Evolutionary conservation across 129 eudicot species (phyloP), one percentile per base, ranked within the genome.

Genomic region (Tanacetum coccineum): DNA sequence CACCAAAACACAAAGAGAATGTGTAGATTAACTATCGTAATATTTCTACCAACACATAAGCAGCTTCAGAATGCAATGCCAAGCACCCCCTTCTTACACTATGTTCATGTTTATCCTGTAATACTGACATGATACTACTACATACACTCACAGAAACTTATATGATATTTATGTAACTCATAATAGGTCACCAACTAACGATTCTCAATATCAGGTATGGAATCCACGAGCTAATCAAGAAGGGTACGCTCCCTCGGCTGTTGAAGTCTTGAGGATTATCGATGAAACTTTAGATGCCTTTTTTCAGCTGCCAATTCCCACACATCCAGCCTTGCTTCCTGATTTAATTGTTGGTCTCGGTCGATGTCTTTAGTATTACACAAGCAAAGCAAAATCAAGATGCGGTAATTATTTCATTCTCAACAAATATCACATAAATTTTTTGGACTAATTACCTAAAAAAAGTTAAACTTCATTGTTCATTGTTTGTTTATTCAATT

Each of bases 251-350:
- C 90, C 99, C 14, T 94, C 99, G 3, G 93, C 95, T 54, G 81
- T 94, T 66, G 97, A 94, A 67, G 93, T 89, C 59, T 48, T 94
- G n/a, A 81, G 95, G 20, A 72, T 84, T 62, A 76, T 89, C 50
- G 96, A 94, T 68, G 99, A 94, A 64, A 86, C 95, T 13, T 74
- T 94, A 74, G 97, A 94, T 71, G 96, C 96, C 14, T 94, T 78
- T 78, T 94, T 94, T 74, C 89, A 71, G 83, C 84, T 94, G 56
- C 99, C 99, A 44, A 89, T 94, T 82, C 96, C 93, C 22, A 82
- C 80, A 78, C 99, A 94, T 76, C 97, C 96, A 66, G 87, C 93
- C 21, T 40, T 94, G 51, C 88, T 94, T 32, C 99, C 99, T 22
- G 99, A 94, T 76, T 75, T 94, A 72, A 76, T 94, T 50, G 64